Base-by-base conservation (phyloP, 805 yeast genomes). In the Priceomyces carsonii region DNA sequence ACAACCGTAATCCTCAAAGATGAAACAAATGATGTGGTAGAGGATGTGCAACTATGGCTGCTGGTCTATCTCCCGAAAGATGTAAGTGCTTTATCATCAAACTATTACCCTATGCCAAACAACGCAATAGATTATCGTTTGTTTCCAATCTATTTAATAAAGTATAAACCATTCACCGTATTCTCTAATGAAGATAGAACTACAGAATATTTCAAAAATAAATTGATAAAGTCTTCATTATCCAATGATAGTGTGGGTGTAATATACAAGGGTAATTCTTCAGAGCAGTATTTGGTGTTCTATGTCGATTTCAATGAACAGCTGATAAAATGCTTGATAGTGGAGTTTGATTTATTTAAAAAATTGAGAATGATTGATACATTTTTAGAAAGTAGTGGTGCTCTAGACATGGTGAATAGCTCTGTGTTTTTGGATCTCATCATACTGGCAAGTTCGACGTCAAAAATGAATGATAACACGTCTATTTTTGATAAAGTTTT, bases 401-500 rank as follows among this genome's bases (percentile, higher is more conserved):
- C 35, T n/a, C 18, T 25, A 24, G 33, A 20, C 4, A 25, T 18
- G 13, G 26, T 29, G 18, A 28, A 22, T 24, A 24, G 37, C 4
- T 20, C 30, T 14, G 24, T 39, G 6, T 30, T 32, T 19, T 26
- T 33, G 22, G 36, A 33, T 33, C 12, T 27, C 8, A 15, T 29
- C 12, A 26, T 10, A 18, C n/a, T 32, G 8, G 13, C 32, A 3
- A 18, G 25, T n/a, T 26, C 33, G 14, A 20, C 10, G 8, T 20
- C 18, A 37, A 32, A 18, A 21, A 19, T n/a, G n/a, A n/a, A n/a
- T 14, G 40, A 56, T 2, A 45, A 49, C 23, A 50, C 53, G 6
- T 45, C 57, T 6, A 51, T 60, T 1, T 63, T 66, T 29, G 73
- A 67, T 42, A 57, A 60, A 28, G 67, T 65, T 4, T 45, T 66